These are phyloP conservation scores for Skeletonema tropicum DNA, from an alignment of 108 stramenopile species.

Conservation along the genomic window DNA sequence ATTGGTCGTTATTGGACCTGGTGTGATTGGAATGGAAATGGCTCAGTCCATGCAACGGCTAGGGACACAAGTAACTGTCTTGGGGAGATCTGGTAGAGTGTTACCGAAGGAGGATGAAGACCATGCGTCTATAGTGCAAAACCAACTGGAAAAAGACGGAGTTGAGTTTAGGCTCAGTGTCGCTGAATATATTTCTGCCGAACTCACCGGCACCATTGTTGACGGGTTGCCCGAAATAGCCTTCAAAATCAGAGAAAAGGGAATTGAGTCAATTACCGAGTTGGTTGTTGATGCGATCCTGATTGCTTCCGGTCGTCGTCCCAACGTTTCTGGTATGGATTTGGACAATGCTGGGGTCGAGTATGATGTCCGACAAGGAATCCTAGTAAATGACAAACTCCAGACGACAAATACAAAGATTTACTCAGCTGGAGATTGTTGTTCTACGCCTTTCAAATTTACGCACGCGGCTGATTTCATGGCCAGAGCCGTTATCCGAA, in stretches of 20 bases:
- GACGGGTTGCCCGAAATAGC: constrained; percentile 55
- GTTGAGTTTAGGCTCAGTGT: constrained; percentile 58
- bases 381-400: constrained; percentile 81
- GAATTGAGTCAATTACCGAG: constrained; percentile 20
- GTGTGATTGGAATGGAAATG: constrained; percentile 91
- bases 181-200: constrained; percentile 48
- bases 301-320: constrained; percentile 82
- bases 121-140: constrained; percentile 62
- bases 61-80: constrained; percentile 76
- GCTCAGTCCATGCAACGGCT: constrained; percentile 88
- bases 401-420: constrained; percentile 73
- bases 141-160: constrained; percentile 64
- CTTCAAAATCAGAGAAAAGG: constrained; percentile 52
- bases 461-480: constrained; percentile 91
- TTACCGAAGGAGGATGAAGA: constrained; percentile 82
- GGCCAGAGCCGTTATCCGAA: constrained; percentile 84
- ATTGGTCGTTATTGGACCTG: constrained; percentile 84
- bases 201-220: constrained; percentile 55
- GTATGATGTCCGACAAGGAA: constrained; percentile 69
- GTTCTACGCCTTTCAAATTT: constrained; percentile 75
- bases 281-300: constrained; percentile 71
- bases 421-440: constrained; percentile 86
- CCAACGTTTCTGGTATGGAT: constrained; percentile 86
- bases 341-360: constrained; percentile 82
- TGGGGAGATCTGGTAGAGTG: constrained; percentile 71